Percentiles rank a stretch among this genome's conserved stretches.
Evolutionary conservation across 1,284 basidiomycete species (phyloP).

Genomic region (Hemileia vastatrix): DNA sequence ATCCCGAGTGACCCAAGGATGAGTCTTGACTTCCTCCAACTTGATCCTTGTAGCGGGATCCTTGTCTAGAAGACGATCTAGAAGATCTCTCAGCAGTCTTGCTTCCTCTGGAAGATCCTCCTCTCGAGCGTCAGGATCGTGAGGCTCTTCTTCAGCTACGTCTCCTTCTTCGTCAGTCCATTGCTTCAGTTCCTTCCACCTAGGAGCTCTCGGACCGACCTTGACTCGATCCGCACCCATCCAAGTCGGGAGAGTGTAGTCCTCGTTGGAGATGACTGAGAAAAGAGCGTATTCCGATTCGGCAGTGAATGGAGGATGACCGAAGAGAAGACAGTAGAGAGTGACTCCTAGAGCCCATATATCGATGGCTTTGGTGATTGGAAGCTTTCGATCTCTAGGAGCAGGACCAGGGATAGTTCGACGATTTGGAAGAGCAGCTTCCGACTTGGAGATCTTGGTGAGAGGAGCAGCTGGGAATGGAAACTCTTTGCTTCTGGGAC

Average conservation of each 20-base stretch:
- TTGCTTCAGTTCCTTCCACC: slow-evolving; percentile 28
- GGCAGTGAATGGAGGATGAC: slow-evolving; percentile 63
- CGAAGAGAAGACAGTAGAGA: slow-evolving; percentile 86
- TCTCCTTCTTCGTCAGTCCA: slow-evolving; percentile 47
- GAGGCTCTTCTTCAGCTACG: slow-evolving; percentile 52
- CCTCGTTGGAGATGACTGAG: slow-evolving; percentile 65
- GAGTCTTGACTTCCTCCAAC: slow-evolving; percentile 68
- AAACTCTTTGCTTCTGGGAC: not conserved
- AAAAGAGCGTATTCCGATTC: slow-evolving; percentile 69
- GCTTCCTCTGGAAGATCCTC: slow-evolving; percentile 38
- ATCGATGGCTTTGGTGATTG: slow-evolving; percentile 70
- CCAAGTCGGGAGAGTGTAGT: slow-evolving; percentile 59
- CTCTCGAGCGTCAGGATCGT: slow-evolving; percentile 15
- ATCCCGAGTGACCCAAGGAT: slow-evolving; percentile 69
- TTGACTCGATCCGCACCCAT: slow-evolving; percentile 71
- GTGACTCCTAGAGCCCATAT: slow-evolving; percentile 60
- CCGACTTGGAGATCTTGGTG: not conserved
- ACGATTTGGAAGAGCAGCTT: not conserved
- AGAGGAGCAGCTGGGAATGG: not conserved
- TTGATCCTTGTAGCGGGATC: slow-evolving; percentile 66
- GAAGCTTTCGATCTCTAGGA: slow-evolving; percentile 53
- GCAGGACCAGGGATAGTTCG: not conserved
- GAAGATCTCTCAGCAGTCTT: slow-evolving; percentile 54
- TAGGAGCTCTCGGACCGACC: slow-evolving; percentile 50
- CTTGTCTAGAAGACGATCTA: slow-evolving; percentile 74